Evolutionary conservation across 495 filamentous ascomycete genomes (phyloP).

Genomic region (Aspergillus hancockii): DNA sequence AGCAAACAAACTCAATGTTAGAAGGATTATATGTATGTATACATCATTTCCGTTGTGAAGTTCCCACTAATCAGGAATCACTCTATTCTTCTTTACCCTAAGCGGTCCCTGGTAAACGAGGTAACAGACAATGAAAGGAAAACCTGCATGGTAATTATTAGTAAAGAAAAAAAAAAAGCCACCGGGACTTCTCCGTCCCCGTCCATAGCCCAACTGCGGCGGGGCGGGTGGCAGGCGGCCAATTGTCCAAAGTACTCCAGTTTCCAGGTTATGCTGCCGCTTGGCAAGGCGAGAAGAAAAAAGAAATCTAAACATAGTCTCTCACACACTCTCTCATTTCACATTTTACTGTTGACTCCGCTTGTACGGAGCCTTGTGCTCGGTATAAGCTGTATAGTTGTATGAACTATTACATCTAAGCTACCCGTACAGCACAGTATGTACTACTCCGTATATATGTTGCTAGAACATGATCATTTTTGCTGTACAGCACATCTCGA

Average conservation of each 20-base stretch:
- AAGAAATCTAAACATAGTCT: background rate
- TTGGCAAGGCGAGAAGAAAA: slow-evolving; percentile 7
- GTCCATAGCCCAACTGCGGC: background rate
- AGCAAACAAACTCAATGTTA: slow-evolving; percentile 2
- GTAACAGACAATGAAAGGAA: background rate
- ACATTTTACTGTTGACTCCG: background rate
- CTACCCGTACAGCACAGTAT: no score
- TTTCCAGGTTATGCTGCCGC: slow-evolving; percentile 9
- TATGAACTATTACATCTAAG: background rate
- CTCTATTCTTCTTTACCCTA: background rate
- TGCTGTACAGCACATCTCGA: no score
- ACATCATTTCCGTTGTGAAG: background rate
- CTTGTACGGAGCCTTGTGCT: background rate
- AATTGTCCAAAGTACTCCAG: slow-evolving; percentile 18
- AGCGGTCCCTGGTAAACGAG: background rate
- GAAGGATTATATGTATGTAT: background rate
- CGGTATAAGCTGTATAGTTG: background rate
- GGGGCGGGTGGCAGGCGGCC: slow-evolving; percentile 16
- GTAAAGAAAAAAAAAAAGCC: background rate
- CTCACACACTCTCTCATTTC: background rate
- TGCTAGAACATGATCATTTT: background rate
- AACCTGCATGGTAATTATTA: background rate
- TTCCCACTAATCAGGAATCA: background rate
- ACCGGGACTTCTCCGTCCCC: background rate
- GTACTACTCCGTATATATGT: no score